Evolutionary conservation across 164 flowering plant genomes (phyloP).

Genomic region (Berberis thunbergii): DNA sequence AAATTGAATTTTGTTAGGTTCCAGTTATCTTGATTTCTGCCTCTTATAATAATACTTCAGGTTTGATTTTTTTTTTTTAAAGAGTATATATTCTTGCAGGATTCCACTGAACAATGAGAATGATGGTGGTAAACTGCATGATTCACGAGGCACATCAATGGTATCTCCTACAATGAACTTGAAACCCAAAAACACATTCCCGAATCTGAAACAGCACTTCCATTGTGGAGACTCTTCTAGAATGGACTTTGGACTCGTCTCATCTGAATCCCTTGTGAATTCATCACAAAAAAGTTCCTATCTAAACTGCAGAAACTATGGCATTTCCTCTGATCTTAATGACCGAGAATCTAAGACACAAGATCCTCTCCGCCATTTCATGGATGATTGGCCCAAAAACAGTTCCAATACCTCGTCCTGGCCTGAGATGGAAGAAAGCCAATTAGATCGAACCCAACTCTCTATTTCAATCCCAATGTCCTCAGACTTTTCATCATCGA

Average conservation of each 20-base stretch:
- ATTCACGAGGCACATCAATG: constrained; percentile 33
- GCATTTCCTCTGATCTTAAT: constrained; percentile 24
- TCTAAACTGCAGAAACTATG: constrained; percentile 21
- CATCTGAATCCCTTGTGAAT: constrained; percentile 47
- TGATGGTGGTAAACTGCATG: constrained; percentile 26
- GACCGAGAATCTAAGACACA: constrained; percentile 33
- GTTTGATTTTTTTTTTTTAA: background rate
- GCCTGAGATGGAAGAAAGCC: constrained; percentile 40
- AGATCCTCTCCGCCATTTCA: constrained; percentile 49
- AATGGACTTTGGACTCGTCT: constrained; percentile 41
- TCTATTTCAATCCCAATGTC: constrained; percentile 69
- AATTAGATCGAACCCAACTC: constrained; percentile 65
- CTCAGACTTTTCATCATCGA: constrained; percentile 41
- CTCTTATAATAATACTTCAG: no score
- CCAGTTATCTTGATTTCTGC: no score
- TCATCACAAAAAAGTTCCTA: constrained; percentile 28
- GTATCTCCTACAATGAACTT: constrained; percentile 24
- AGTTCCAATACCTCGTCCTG: constrained; percentile 38
- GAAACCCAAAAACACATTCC: constrained; percentile 31
- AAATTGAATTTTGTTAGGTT: background rate
- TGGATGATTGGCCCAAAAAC: constrained; percentile 63
- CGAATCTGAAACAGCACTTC: constrained; percentile 35
- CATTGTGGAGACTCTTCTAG: constrained; percentile 34
- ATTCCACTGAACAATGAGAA: constrained; percentile 24
- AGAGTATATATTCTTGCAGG: constrained; percentile 22